A percentile compares a stretch with the other conserved stretches of the same genome.
phyloP scores from a whole-genome alignment of 225 moss, liverwort and hornwort species.

The Sphagnum contortum region DNA sequence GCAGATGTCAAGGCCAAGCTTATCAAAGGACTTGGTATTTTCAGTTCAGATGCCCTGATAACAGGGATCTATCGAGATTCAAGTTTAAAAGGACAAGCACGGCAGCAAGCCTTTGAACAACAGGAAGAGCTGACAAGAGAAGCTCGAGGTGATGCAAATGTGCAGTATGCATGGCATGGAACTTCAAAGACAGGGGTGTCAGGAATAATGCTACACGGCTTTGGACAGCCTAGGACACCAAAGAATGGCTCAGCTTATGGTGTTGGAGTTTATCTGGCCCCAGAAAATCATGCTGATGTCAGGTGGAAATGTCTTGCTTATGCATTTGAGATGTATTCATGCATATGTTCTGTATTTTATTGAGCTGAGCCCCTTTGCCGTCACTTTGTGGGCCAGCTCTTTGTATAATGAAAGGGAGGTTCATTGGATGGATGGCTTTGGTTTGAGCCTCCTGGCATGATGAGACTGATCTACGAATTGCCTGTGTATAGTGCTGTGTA shows the following conservation, averaged over 20 bases:
- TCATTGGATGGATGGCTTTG: background rate
- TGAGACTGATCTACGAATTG: background rate
- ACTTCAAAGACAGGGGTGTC: slow-evolving; percentile 44
- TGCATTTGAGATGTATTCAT: no score
- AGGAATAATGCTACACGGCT: slow-evolving; percentile 45
- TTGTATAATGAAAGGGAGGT: no score
- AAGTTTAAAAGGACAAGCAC: slow-evolving; percentile 30
- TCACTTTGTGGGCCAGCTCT: background rate
- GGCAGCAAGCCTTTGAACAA: slow-evolving; percentile 31
- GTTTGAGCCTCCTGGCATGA: background rate
- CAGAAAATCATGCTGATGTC: slow-evolving; percentile 23
- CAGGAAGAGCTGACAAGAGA: slow-evolving; percentile 18
- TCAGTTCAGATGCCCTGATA: slow-evolving; percentile 22
- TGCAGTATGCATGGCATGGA: slow-evolving; percentile 49
- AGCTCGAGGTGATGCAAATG: slow-evolving; percentile 35
- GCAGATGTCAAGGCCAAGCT: slow-evolving; percentile 26
- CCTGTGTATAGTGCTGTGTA: slow-evolving; percentile 42
- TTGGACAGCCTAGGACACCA: slow-evolving; percentile 48
- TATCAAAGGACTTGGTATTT: slow-evolving; percentile 25
- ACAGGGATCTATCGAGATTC: slow-evolving; percentile 34
- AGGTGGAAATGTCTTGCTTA: slow-evolving; percentile 17
- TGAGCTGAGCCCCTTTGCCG: background rate
- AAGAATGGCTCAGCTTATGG: slow-evolving; percentile 55
- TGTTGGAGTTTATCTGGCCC: slow-evolving; percentile 59
- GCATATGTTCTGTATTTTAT: no score